A percentile compares a stretch with the other conserved stretches of the same genome.
Evolutionary conservation across 2,329 filamentous ascomycete genomes (phyloP).

Genomic region (Pezicula carpinea): DNA sequence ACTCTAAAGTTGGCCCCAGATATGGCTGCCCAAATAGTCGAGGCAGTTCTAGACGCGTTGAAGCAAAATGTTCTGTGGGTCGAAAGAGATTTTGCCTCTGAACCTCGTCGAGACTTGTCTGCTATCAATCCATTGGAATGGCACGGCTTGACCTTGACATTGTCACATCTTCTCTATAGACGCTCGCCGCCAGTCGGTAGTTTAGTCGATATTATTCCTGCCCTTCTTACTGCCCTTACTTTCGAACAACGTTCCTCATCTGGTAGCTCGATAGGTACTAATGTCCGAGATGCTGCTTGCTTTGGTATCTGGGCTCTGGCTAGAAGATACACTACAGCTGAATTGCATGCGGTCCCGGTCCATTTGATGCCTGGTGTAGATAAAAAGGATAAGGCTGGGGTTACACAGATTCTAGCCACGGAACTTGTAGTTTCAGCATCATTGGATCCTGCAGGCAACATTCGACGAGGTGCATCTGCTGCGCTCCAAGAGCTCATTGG

Average conservation of each 20-base stretch:
- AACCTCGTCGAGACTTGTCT: slow-evolving; percentile 52
- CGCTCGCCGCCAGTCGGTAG: slow-evolving; percentile 69
- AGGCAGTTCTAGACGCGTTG: slow-evolving; percentile 73
- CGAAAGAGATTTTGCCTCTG: slow-evolving; percentile 15
- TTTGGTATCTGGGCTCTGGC: slow-evolving; percentile 95
- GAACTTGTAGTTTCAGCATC: slow-evolving; percentile 79
- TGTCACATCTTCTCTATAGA: slow-evolving; percentile 82
- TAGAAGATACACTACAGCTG: slow-evolving; percentile 75
- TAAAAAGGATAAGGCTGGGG: slow-evolving; percentile 41
- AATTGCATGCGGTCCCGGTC: slow-evolving; percentile 62
- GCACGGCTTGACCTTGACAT: slow-evolving; percentile 86
- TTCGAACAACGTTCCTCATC: slow-evolving; percentile 87
- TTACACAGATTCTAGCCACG: slow-evolving; percentile 69
- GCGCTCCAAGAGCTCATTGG: slow-evolving; percentile 92
- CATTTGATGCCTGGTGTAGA: slow-evolving; percentile 20
- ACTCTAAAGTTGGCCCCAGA: slow-evolving; percentile 72
- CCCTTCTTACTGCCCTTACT: slow-evolving; percentile 71
- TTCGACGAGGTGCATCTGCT: slow-evolving; percentile 85
- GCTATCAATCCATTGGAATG: slow-evolving; percentile 79
- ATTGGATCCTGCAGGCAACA: slow-evolving; percentile 88
- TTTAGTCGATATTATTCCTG: slow-evolving; percentile 69
- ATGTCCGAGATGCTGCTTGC: slow-evolving; percentile 90
- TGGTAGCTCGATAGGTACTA: slow-evolving; percentile 80
- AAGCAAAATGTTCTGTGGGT: slow-evolving; percentile 53
- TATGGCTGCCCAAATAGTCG: slow-evolving; percentile 83